Base-by-base conservation (phyloP, 768 basidiomycete genomes). In the Tylopilus felleus region DNA sequence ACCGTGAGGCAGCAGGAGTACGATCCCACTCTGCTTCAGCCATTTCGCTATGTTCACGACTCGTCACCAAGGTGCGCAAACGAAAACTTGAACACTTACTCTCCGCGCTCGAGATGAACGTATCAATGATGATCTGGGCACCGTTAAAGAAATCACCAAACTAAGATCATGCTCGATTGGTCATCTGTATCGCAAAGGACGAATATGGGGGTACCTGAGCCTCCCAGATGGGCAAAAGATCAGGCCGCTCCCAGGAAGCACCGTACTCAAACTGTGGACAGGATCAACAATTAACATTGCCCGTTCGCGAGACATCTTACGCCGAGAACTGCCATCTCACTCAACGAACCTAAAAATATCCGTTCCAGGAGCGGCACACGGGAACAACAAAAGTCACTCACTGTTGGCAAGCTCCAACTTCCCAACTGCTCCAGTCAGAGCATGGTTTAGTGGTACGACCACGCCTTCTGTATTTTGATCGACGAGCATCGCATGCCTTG, bases 141-240 rank as follows among this genome's bases (percentile, higher is more conserved):
- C 92, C 92, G 63, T 97, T 95, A 74, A 90, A 89, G 71, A 97
- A 97, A 65, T 95, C 93, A 21, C 93, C 93, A 59, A 94, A 94
- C 83, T 88, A 58, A n/a, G 4, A 21, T 25, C 40, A 33, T 46
- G 7, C 9, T 17, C 1, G 3, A 33, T 57, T 51, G 31, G 19
- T 36, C 21, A 25, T 28, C n/a, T 39, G 19, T 17, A 39, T 21
- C 39, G 22, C n/a, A 36, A 48, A 10, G 17, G 29, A 36, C 51
- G 23, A 35, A 19, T 1, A 22, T 10, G 19, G 23, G 21, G 72
- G 25, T 57, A 84, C 86, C 77, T 95, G 93, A 1, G 92, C 92
- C 67, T 97, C 93, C 93, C 93, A 95, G 33, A 96, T 90, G 0
- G 90, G 83, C 49, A 95, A 72, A 21, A 94, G 68, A 58, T 83